A percentile compares a stretch with the other conserved stretches of the same genome.
Evolutionary conservation across 768 basidiomycete species (phyloP).

Genomic region (Leccinum fibrillosum): DNA sequence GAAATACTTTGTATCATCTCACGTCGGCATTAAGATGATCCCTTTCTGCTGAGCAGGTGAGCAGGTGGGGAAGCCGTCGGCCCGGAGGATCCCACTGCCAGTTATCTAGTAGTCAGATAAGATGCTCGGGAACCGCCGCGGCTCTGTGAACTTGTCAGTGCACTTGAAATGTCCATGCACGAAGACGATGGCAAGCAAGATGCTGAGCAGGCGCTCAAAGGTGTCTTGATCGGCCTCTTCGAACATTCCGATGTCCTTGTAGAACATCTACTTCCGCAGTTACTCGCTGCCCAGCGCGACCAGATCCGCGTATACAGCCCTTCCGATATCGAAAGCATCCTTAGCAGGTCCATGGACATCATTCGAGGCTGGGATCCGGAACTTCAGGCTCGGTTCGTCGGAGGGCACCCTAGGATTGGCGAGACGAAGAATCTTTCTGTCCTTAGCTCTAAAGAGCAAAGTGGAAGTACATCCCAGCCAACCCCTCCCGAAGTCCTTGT

Average conservation of each 20-base stretch:
- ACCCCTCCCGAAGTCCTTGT: slow-evolving; percentile 74
- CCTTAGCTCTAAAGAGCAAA: slow-evolving; percentile 81
- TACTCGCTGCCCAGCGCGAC: slow-evolving; percentile 33
- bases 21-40: not conserved
- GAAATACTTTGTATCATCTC: slow-evolving; percentile 2
- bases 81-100: not conserved
- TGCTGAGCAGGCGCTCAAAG: slow-evolving; percentile 25
- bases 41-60: slow-evolving; percentile 6
- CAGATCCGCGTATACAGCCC: slow-evolving; percentile 19
- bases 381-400: slow-evolving; percentile 62
- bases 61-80: slow-evolving; percentile 1
- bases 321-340: slow-evolving; percentile 49
- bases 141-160: not conserved
- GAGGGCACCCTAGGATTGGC: slow-evolving; percentile 88
- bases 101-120: slow-evolving; percentile 6
- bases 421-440: slow-evolving; percentile 71
- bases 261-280: slow-evolving; percentile 50
- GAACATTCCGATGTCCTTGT: slow-evolving; percentile 64
- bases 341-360: slow-evolving; percentile 48
- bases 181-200: not conserved
- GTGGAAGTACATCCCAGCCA: slow-evolving; percentile 38
- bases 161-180: not conserved
- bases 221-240: slow-evolving; percentile 47
- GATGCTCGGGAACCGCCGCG: not conserved
- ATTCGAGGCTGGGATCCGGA: slow-evolving; percentile 52